Evolutionary conservation across 768 basidiomycete species (phyloP), one percentile per base, ranked within the genome.

Genomic region (Gelatoporia subvermispora): DNA sequence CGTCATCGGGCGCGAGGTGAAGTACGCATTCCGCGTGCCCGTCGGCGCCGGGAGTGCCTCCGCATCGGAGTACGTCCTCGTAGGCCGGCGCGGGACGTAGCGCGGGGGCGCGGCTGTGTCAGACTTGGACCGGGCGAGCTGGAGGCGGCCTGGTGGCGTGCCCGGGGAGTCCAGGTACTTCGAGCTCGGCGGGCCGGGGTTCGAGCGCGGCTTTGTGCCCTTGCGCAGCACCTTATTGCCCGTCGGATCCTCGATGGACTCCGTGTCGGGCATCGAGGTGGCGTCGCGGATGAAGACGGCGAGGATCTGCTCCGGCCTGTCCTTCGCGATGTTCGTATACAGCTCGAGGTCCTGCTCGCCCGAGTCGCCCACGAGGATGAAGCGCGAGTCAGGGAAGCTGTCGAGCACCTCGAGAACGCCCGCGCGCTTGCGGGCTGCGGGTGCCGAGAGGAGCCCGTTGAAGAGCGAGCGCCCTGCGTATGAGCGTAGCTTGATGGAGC

Each of bases 281-380:
- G 84, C 88, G 57, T 95, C 88, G 18, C 95, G 78, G 37, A 98
- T 81, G 67, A 91, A 90, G 31, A 97, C 79, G 3, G 74, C 91
- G 3, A 84, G 68, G 34, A 98, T 75, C 59, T 89, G 88, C 3
- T 70, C 55, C 0, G 85, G 81, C 10, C 82, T 72, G 48, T 89
- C 83, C 16, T 69, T 65, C 0, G 95, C 92, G 16, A 95, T 61
- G 3, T 81, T 72, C 13, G 84, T 73, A 63, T 97, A 98, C 2
- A 98, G 73, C 65, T 98, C 93, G 38, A 98, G 68, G 66, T 98
- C 95, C 56, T 96, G 94, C 62, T 98, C 95, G 28, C 94, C 95
- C 0, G 85, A 82, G 64, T 98, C 95, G 7, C 95, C 95, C 35
- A 98, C 73, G 42, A 94, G 78, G 60, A 97, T 66, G 67, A 98